Conservation (phyloP, 139 green algal genomes). For the Chlamydomonas schloesseri region DNA sequence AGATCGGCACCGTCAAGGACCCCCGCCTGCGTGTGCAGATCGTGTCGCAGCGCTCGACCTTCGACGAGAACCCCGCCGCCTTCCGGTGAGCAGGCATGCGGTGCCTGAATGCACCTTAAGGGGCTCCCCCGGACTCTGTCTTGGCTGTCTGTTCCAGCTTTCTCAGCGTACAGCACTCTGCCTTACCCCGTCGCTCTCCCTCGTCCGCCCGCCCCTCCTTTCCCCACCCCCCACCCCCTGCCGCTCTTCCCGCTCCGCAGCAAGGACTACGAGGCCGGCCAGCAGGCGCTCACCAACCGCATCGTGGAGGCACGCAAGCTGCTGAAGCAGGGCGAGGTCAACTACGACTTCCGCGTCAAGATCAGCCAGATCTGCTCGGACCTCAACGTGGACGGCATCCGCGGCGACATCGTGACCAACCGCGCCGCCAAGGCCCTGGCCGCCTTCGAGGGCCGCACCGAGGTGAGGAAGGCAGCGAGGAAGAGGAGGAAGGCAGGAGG, state of each 20-base stretch:
- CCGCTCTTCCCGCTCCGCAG: neutral
- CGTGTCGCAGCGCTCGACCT: constrained; percentile 87
- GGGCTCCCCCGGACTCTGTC: neutral
- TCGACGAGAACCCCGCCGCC: constrained; percentile 81
- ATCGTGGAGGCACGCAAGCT: constrained; percentile 66
- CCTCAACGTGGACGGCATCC: constrained; percentile 95
- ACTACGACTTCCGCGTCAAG: constrained; percentile 75
- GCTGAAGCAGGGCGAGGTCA: constrained; percentile 55
- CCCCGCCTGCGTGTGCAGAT: constrained; percentile 82
- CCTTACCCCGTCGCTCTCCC: no score
- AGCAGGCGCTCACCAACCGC: constrained; percentile 59
- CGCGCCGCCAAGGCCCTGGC: constrained; percentile 86
- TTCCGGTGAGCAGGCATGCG: constrained; percentile 39
- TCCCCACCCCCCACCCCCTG: neutral
- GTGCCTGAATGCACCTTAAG: constrained; percentile 49
- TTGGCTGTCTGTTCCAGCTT: no score
- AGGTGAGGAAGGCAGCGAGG: no score
- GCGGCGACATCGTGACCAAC: constrained; percentile 95
- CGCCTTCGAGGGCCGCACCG: constrained; percentile 80
- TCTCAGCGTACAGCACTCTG: no score
- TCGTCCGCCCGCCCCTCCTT: no score
- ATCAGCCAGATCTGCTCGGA: constrained; percentile 79
- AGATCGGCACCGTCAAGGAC: constrained; percentile 86
- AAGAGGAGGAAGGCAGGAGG: no score
- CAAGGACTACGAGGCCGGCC: constrained; percentile 39